These are phyloP conservation scores for Glomus cerebriforme DNA, from an alignment of 192 early-diverging fungal species.

Conservation along the genomic window DNA sequence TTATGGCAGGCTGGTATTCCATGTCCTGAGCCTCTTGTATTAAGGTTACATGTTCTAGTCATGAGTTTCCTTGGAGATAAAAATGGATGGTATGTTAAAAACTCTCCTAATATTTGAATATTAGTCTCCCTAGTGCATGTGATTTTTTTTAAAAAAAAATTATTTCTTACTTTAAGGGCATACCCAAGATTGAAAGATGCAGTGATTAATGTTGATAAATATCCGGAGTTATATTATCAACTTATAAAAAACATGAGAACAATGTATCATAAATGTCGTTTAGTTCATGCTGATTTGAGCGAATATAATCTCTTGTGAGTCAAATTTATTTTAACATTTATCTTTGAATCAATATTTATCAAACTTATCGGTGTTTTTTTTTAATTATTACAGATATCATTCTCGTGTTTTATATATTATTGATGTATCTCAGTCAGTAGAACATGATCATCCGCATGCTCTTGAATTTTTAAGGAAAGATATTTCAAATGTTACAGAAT, in stretches of 20 bases:
- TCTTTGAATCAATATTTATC: constrained; percentile 23
- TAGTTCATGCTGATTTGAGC: constrained; percentile 98
- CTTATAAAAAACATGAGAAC: constrained; percentile 84
- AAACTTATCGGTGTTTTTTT: neutral
- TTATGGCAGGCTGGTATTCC: constrained; percentile 82
- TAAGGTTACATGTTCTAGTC: constrained; percentile 92
- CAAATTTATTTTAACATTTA: neutral
- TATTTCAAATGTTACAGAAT: constrained; percentile 90
- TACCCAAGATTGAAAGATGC: constrained; percentile 96
- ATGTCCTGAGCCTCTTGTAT: constrained; percentile 83
- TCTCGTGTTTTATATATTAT: constrained; percentile 84
- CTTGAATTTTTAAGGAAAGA: constrained; percentile 96
- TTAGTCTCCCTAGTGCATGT: too few species aligned
- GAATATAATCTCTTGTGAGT: constrained; percentile 95
- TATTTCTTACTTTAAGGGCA: constrained; percentile 51
- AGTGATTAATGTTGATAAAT: constrained; percentile 68
- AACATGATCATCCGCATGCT: constrained; percentile 97
- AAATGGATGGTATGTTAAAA: constrained; percentile 70
- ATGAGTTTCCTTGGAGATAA: constrained; percentile 94
- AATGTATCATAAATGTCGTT: constrained; percentile 87
- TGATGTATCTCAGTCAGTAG: constrained; percentile 98
- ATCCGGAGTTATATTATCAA: constrained; percentile 79
- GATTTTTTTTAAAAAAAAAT: neutral
- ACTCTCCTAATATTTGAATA: neutral
- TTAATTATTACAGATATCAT: constrained; percentile 63